Evolutionary conservation across 768 basidiomycete genomes (phyloP).

Genomic region (Strobilomyces confusus): DNA sequence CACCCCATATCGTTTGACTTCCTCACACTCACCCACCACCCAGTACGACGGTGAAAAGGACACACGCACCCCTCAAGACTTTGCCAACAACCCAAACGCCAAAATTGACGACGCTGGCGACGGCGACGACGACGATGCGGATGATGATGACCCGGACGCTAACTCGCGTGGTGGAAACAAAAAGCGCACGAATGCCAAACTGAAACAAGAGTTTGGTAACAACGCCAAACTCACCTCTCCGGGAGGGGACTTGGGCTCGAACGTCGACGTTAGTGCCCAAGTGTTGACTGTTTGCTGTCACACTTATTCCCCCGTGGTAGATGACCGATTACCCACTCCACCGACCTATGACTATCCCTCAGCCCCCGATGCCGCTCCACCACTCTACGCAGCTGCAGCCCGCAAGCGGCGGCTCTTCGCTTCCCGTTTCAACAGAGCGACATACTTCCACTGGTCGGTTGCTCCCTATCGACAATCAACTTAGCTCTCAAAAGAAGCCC

Average conservation of each 20-base stretch:
- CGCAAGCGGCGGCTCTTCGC: conserved; percentile 20
- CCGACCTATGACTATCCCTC: conserved; percentile 32
- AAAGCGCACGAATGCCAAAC: conserved; percentile 25
- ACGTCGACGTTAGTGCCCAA: conserved; percentile 23
- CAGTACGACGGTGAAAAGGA: conserved; percentile 54
- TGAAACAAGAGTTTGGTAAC: conserved; percentile 28
- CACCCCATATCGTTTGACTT: neutral
- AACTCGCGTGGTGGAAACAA: conserved; percentile 16
- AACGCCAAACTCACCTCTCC: conserved; percentile 16
- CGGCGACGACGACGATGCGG: conserved; percentile 37
- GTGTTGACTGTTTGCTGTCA: neutral
- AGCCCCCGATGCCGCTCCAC: conserved; percentile 30
- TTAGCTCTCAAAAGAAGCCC: conserved; percentile 27
- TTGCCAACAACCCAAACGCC: conserved; percentile 34
- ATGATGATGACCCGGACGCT: conserved; percentile 31
- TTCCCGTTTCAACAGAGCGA: conserved; percentile 33
- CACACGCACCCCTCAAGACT: conserved; percentile 46
- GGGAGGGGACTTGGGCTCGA: conserved; percentile 19
- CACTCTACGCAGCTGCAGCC: conserved; percentile 26
- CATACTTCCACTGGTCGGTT: conserved; percentile 32
- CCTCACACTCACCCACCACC: neutral
- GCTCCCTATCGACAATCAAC: conserved; percentile 24
- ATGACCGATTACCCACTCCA: conserved; percentile 28
- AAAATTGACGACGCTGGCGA: conserved; percentile 37
- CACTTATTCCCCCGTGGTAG: conserved; percentile 14